These are phyloP conservation scores for Zygotorulaspora florentina DNA, from an alignment of 805 yeast species.

Conservation along the genomic window DNA sequence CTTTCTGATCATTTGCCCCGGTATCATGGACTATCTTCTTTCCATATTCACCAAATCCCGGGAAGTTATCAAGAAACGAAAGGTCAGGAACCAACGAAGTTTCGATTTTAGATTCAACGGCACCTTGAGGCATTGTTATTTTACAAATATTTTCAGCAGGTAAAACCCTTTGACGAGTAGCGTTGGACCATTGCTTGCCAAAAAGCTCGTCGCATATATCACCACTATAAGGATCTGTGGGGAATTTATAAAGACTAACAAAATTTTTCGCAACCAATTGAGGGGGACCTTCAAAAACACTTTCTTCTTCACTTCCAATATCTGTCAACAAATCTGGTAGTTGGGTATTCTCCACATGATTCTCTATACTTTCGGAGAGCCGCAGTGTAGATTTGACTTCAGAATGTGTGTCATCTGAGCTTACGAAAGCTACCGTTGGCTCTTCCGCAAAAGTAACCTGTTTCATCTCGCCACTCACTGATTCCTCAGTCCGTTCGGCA, in stretches of 20 bases:
- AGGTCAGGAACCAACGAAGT: constrained; percentile 41
- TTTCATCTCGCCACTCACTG: constrained; percentile 5
- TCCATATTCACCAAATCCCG: constrained; percentile 59
- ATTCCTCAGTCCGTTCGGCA: neutral
- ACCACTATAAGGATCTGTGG: constrained; percentile 11
- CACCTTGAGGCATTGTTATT: constrained; percentile 36
- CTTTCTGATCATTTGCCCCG: constrained; percentile 44
- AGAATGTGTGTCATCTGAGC: constrained; percentile 11
- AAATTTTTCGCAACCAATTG: constrained; percentile 56
- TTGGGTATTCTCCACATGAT: constrained; percentile 4
- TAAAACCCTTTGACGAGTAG: constrained; percentile 50
- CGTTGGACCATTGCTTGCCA: constrained; percentile 54
- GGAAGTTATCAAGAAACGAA: constrained; percentile 34
- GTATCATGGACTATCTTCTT: constrained; percentile 40
- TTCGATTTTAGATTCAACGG: constrained; percentile 3
- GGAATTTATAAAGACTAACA: constrained; percentile 46
- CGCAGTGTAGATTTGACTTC: neutral
- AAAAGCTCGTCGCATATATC: constrained; percentile 39
- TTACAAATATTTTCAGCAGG: constrained; percentile 49
- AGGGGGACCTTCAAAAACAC: constrained; percentile 60
- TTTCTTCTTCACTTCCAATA: constrained; percentile 18
- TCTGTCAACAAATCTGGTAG: constrained; percentile 14
- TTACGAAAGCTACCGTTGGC: constrained; percentile 18
- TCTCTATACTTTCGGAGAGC: neutral
- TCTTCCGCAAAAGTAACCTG: constrained; percentile 23